Percentiles rank a stretch among this genome's conserved stretches.
Conservation (phyloP, 2,329 filamentous ascomycete genomes). For the Parastagonospora avenae region DNA sequence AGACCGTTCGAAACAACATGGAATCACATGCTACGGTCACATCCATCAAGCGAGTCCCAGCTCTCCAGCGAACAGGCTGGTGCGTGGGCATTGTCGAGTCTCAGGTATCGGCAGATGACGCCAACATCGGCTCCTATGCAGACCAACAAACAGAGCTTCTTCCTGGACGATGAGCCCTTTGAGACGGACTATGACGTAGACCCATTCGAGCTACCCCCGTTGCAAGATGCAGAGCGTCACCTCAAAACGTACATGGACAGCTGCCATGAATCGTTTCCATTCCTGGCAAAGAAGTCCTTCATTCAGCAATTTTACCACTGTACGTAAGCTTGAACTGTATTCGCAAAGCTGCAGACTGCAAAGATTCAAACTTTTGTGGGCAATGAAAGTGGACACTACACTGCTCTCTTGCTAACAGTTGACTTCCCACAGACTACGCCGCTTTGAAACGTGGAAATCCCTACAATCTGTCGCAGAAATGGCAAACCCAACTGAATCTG, state of each 20-base stretch:
- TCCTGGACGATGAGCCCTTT: constrained; percentile 35
- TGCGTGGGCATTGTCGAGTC: constrained; percentile 18
- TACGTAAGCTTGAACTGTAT: constrained; percentile 4
- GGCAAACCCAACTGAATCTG: constrained; percentile 47
- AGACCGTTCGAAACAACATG: constrained; percentile 32
- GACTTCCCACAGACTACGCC: constrained; percentile 18
- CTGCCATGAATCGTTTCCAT: constrained; percentile 22
- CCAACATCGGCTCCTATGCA: constrained; percentile 10
- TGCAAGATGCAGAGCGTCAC: constrained; percentile 31
- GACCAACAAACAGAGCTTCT: constrained; percentile 32
- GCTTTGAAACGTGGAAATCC: constrained; percentile 19
- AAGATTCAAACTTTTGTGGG: not conserved
- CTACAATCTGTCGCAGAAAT: constrained; percentile 25
- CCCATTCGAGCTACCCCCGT: constrained; percentile 37
- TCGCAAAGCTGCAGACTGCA: not conserved
- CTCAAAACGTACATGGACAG: constrained; percentile 41
- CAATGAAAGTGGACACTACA: not conserved
- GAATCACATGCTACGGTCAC: constrained; percentile 22
- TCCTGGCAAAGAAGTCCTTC: constrained; percentile 40
- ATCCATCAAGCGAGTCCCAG: constrained; percentile 1
- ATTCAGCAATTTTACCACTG: constrained; percentile 37
- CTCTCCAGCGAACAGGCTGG: not conserved
- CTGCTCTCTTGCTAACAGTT: not conserved
- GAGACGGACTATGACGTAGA: constrained; percentile 23
- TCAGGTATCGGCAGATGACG: constrained; percentile 10